These are phyloP conservation scores for Mucor saturninus DNA, from an alignment of 371 early-diverging fungal species.

Conservation along the genomic window DNA sequence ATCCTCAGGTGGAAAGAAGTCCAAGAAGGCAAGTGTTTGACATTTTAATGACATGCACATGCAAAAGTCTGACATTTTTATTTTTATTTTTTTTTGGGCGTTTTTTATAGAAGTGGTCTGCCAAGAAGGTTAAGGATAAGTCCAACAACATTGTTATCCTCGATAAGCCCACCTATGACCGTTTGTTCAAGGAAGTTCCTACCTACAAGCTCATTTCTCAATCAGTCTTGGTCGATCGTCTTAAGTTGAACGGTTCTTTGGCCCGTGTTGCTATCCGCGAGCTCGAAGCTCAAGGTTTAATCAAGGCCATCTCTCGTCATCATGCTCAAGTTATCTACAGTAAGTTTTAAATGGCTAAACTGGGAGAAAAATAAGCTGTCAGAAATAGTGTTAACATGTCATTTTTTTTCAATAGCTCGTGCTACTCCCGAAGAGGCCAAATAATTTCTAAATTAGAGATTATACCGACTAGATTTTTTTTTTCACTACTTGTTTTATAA, in stretches of 20 bases:
- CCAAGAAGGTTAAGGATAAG: conserved; percentile 96
- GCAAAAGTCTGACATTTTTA: neutral
- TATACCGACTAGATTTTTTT: neutral
- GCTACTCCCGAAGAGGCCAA: conserved; percentile 72
- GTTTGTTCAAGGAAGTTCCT: conserved; percentile 98
- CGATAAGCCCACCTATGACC: conserved; percentile 89
- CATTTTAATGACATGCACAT: neutral
- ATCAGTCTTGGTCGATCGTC: conserved; percentile 97
- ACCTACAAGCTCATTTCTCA: conserved; percentile 99
- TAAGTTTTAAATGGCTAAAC: conserved; percentile 27
- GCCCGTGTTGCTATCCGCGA: conserved; percentile 95
- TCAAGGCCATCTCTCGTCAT: conserved; percentile 90
- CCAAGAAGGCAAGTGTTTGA: conserved; percentile 64
- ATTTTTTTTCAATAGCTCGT: conserved; percentile 47
- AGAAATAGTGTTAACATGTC: neutral
- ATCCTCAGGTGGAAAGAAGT: conserved; percentile 85
- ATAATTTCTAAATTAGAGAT: neutral
- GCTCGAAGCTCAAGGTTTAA: conserved; percentile 89
- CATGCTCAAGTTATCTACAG: conserved; percentile 96
- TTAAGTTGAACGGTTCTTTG: conserved; percentile 95
- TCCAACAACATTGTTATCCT: conserved; percentile 95
- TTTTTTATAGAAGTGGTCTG: conserved; percentile 85
- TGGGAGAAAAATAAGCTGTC: neutral
- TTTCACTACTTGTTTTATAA: neutral
- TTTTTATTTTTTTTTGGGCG: too few species aligned